Base-by-base conservation (phyloP, 352 stramenopile genomes). In the Phytophthora cryptogea region DNA sequence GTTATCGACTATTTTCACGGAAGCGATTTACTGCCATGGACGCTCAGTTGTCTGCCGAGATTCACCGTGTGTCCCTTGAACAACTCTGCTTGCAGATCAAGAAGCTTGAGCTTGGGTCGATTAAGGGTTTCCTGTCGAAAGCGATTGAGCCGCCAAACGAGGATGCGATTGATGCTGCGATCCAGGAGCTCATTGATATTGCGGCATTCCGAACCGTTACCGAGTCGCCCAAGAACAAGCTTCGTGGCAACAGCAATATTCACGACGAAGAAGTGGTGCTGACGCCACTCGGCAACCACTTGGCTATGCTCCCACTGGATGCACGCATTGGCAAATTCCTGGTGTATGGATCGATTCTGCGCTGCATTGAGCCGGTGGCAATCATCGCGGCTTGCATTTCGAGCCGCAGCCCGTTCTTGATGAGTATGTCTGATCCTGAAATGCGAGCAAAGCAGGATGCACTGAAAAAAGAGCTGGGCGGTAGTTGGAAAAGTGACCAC, bases 81-180 rank as follows among this genome's bases (percentile, higher is more conserved):
- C 86, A 90, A 57, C 67, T 96, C 4, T 95, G 86, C 72, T 62
- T 96, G 32, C 84, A 95, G 60, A 94, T 96, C 43, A 90, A 92
- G 66, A 91, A 89, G 54, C 68, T 96, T 13, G 72, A 83, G 27
- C 72, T 96, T 7, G 86, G 86, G 0, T 78, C 82, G 6, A 91
- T 94, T 40, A 78, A 78, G 39, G 64, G 57, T 1, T 95, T 96
- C 55, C 63, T 94, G 1, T 61, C 77, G 2, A 91, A 90, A 51
- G 80, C 86, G 6, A 93, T 99, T 16, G 89, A 99, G 59, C 96
- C 97, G 20, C 97, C 97, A 4, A 82, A 85, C 14, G 68, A 90
- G 14, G 73, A 97, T 20, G 83, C 92, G 0, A 92, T 99, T 17
- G 76, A 94, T 16, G 92, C 95, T 44, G 93, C 95, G 4, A 85